phyloP scores from a whole-genome alignment of 108 stramenopile species.

The Ochromonas danica region DNA sequence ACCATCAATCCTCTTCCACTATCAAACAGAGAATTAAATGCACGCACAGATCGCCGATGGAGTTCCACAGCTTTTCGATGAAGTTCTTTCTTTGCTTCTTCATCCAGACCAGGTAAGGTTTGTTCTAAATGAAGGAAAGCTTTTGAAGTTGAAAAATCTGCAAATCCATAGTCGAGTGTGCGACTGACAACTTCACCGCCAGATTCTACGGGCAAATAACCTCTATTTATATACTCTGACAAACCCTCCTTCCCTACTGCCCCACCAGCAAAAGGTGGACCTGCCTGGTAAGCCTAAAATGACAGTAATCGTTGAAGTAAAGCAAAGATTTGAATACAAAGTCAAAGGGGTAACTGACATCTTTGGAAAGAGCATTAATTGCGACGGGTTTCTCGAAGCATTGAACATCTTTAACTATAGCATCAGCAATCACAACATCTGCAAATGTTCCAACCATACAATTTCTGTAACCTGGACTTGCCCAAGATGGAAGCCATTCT shows the following conservation, averaged over 20 bases:
- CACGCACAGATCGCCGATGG: background rate
- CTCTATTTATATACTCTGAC: slow-evolving; percentile 22
- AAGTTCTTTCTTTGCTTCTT: background rate
- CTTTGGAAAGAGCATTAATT: slow-evolving; percentile 18
- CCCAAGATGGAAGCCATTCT: slow-evolving; percentile 47
- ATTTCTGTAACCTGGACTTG: slow-evolving; percentile 41
- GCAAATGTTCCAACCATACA: slow-evolving; percentile 48
- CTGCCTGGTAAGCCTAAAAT: background rate
- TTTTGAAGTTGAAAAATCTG: slow-evolving; percentile 42
- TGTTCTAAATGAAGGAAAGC: background rate
- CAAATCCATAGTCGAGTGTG: slow-evolving; percentile 42
- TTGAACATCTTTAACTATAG: slow-evolving; percentile 38
- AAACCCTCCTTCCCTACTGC: slow-evolving; percentile 34
- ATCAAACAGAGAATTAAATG: slow-evolving; percentile 19
- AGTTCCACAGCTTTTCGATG: background rate
- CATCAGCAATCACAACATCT: slow-evolving; percentile 46
- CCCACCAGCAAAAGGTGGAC: slow-evolving; percentile 20
- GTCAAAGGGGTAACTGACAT: slow-evolving; percentile 19
- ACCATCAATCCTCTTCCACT: slow-evolving; percentile 31
- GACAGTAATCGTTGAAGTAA: too few relatives aligned
- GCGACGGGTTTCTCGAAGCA: slow-evolving; percentile 24
- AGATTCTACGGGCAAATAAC: slow-evolving; percentile 31
- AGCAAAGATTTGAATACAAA: too few relatives aligned
- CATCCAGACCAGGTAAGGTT: background rate
- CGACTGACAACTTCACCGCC: slow-evolving; percentile 33